These are phyloP conservation scores for Platanthera guangdongensis DNA, from an alignment of 106 monocot genomes.

Conservation along the genomic window DNA sequence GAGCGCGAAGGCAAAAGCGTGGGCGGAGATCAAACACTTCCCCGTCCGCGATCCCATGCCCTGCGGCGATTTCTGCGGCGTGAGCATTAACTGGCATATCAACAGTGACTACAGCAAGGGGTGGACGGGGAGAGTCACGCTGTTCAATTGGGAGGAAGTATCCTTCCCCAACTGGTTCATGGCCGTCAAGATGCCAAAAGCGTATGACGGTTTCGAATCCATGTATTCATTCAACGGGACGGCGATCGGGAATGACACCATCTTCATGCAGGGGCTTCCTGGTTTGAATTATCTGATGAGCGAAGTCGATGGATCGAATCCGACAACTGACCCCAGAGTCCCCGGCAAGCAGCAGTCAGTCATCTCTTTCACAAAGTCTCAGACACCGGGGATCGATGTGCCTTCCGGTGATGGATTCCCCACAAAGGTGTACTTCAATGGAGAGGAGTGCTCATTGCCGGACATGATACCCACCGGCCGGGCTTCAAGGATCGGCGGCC, in stretches of 20 bases:
- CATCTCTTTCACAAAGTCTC: slow-evolving; percentile 63
- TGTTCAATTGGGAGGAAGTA: slow-evolving; percentile 58
- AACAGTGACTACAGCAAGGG: slow-evolving; percentile 39
- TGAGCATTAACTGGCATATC: slow-evolving; percentile 73
- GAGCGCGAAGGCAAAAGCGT: slow-evolving; percentile 23
- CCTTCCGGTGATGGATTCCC: slow-evolving; percentile 57
- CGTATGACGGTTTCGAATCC: slow-evolving; percentile 47
- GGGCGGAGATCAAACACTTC: slow-evolving; percentile 39
- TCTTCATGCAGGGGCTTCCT: slow-evolving; percentile 53
- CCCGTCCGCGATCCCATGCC: slow-evolving; percentile 37
- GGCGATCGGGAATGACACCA: slow-evolving; percentile 33
- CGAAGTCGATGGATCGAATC: slow-evolving; percentile 32
- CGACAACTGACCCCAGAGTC: slow-evolving; percentile 30
- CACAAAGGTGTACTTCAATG: slow-evolving; percentile 52
- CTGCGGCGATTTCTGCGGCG: slow-evolving; percentile 57
- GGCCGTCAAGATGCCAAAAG: slow-evolving; percentile 42
- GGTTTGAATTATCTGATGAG: slow-evolving; percentile 53
- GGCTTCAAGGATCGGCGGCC: slow-evolving; percentile 11
- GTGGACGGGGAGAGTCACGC: slow-evolving; percentile 52
- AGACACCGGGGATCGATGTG: slow-evolving; percentile 49
- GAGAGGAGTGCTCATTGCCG: slow-evolving; percentile 67
- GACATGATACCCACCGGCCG: slow-evolving; percentile 22
- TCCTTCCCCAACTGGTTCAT: slow-evolving; percentile 51
- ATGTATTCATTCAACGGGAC: slow-evolving; percentile 62
- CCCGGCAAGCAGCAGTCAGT: slow-evolving; percentile 78